Evolutionary conservation across 2,329 filamentous ascomycete species (phyloP).

Genomic region (Aspergillus sp.): DNA sequence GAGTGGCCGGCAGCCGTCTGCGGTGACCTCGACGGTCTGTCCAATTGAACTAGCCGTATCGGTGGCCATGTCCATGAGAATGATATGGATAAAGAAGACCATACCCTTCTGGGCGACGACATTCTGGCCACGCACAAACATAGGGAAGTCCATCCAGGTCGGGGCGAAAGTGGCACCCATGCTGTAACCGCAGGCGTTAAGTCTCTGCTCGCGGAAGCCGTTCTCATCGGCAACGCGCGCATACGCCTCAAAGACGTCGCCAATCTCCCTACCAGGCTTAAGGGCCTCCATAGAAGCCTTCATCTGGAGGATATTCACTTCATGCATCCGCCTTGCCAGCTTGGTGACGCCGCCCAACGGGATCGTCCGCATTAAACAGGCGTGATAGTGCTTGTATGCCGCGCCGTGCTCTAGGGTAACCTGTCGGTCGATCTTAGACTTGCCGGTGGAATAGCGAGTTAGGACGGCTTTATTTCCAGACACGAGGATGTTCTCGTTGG

Average conservation of each 20-base stretch:
- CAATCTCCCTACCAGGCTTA: slow-evolving; percentile 18
- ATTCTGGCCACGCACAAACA: slow-evolving; percentile 12
- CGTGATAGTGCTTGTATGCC: slow-evolving; percentile 26
- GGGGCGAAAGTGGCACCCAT: slow-evolving; percentile 20
- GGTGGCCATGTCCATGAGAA: slow-evolving; percentile 26
- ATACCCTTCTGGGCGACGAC: slow-evolving; percentile 17
- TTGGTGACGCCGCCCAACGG: slow-evolving; percentile 20
- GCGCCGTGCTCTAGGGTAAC: slow-evolving; percentile 25
- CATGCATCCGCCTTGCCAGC: slow-evolving; percentile 17
- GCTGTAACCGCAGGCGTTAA: slow-evolving; percentile 22
- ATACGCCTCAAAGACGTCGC: slow-evolving; percentile 19
- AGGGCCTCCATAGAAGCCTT: slow-evolving; percentile 17
- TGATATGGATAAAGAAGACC: slow-evolving; percentile 29
- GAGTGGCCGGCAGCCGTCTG: slow-evolving; percentile 20
- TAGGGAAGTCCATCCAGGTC: slow-evolving; percentile 14
- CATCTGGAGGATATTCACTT: slow-evolving; percentile 21
- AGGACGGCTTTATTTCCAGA: slow-evolving; percentile 25
- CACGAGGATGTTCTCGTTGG: slow-evolving; percentile 27
- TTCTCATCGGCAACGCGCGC: slow-evolving; percentile 23
- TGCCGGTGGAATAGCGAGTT: slow-evolving; percentile 24
- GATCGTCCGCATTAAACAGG: slow-evolving; percentile 25
- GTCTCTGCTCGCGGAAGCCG: slow-evolving; percentile 21
- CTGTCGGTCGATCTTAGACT: slow-evolving; percentile 22
- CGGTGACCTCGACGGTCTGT: slow-evolving; percentile 19
- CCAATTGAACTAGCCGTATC: slow-evolving; percentile 27